Evolutionary conservation across 768 basidiomycete genomes (phyloP).

Genomic region (Cubamyces lactineus): DNA sequence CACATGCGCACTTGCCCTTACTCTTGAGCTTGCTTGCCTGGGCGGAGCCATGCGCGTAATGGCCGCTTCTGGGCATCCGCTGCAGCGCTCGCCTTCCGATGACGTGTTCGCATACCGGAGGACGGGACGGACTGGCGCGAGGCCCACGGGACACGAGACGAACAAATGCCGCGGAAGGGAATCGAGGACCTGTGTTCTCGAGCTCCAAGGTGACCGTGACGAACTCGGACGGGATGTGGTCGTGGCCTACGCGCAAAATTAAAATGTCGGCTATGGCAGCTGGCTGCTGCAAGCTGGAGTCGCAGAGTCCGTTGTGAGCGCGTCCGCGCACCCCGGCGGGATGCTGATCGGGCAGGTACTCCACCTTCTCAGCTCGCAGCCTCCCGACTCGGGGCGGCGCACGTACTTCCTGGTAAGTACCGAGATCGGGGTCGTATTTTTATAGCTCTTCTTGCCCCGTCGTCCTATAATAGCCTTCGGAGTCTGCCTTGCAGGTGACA

Average conservation of each 20-base stretch:
- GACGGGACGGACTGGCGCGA: not conserved
- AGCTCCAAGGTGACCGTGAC: not conserved
- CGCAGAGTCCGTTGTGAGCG: not conserved
- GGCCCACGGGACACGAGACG: no score
- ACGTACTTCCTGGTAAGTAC: no score
- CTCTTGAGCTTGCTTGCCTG: not conserved
- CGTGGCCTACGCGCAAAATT: not conserved
- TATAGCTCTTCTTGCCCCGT: no score
- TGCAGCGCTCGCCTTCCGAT: not conserved
- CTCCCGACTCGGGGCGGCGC: not conserved
- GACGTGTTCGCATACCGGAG: conserved; percentile 2
- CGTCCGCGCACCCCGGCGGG: not conserved
- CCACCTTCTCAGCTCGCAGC: conserved; percentile 5
- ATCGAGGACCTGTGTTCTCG: no score
- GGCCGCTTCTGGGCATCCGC: not conserved
- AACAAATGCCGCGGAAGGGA: not conserved
- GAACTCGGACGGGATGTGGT: not conserved
- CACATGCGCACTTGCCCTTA: not conserved
- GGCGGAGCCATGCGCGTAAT: conserved; percentile 1
- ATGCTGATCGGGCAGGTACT: not conserved
- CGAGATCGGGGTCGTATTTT: no score
- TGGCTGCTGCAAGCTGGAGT: not conserved
- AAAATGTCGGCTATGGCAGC: not conserved
- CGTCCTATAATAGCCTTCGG: no score
- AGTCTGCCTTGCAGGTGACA: no score